Conservation (phyloP, 1,139 yeast species). For the Debaryomycetaceae sp. region DNA sequence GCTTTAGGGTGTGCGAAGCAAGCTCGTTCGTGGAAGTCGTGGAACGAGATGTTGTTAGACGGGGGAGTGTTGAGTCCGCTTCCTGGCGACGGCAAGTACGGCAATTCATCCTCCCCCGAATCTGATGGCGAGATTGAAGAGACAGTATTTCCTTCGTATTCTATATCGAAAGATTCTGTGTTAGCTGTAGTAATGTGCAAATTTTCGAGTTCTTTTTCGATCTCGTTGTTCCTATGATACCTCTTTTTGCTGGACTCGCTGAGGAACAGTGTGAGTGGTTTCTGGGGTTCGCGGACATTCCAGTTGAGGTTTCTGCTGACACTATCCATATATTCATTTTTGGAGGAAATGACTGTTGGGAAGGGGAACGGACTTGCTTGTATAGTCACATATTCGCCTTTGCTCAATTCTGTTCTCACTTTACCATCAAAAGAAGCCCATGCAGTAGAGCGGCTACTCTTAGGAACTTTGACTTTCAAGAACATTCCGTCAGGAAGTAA, state of each 20-base stretch:
- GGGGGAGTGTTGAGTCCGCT: constrained; percentile 32
- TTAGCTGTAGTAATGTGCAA: constrained; percentile 10
- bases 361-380: constrained; percentile 80
- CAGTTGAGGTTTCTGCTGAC: constrained; percentile 82
- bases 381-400: constrained; percentile 75
- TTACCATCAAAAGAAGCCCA: constrained; percentile 94
- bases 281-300: constrained; percentile 82
- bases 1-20: constrained; percentile 44
- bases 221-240: constrained; percentile 16
- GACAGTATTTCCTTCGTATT: constrained; percentile 18
- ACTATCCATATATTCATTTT: constrained; percentile 77
- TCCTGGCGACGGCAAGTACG: constrained; percentile 23
- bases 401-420: constrained; percentile 62
- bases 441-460: constrained; percentile 68
- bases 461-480: constrained; percentile 70
- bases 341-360: constrained; percentile 76
- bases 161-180: constrained; percentile 27
- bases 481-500: constrained; percentile 83
- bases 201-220: constrained; percentile 11
- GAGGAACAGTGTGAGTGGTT: constrained; percentile 58
- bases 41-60: constrained; percentile 16
- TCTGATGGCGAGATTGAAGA: constrained; percentile 14
- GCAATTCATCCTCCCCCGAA: constrained; percentile 4
- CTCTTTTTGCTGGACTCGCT: constrained; percentile 45
- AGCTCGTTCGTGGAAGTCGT: constrained; percentile 29